Evolutionary conservation across 108 stramenopile species (phyloP), one percentile per base, ranked within the genome.

Genomic region (Fragilaria crotonensis): DNA sequence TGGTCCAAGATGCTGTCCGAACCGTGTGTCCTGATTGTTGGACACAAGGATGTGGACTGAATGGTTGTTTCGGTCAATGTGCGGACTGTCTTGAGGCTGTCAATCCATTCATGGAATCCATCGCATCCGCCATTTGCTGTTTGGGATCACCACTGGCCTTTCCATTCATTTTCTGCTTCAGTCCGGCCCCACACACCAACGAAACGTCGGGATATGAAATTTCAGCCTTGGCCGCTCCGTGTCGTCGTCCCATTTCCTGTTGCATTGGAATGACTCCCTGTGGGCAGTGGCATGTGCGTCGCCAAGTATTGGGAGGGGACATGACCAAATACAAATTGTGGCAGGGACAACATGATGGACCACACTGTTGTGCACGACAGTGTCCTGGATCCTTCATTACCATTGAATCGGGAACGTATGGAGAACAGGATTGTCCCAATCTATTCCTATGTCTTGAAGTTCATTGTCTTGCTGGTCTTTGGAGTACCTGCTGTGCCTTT

Each of bases 321-420:
- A 83, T 83, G 82, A 75, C 60, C 49, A 64, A 69, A 33, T 83
- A 83, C 70, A 76, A 74, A 55, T 62, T 83, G 2, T 83, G 82
- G 82, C 82, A 83, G 51, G 75, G 78, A 26, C 68, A 72, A 32
- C 71, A 79, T 57, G 78, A 76, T 54, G 75, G 82, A 26, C 82
- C 82, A 3, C 78, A 79, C 4, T 83, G 82, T 33, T 63, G 41
- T 45, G 82, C 82, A 2, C 32, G 73, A 19, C 51, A 58, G 5
- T 83, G 82, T 60, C 67, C 70, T 17, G 63, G 73, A 17, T 72
- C 73, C 32, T 76, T 76, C 29, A 68, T 73, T 30, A 83, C 78
- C 26, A 83, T 83, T 59, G 33, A 72, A 53, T 29, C 68, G 30
- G 82, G 82, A 23, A 79, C 76, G 21, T 83, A 83, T 28, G 82